Conservation (phyloP, 768 basidiomycete genomes). For the Agrocybe praecox region DNA sequence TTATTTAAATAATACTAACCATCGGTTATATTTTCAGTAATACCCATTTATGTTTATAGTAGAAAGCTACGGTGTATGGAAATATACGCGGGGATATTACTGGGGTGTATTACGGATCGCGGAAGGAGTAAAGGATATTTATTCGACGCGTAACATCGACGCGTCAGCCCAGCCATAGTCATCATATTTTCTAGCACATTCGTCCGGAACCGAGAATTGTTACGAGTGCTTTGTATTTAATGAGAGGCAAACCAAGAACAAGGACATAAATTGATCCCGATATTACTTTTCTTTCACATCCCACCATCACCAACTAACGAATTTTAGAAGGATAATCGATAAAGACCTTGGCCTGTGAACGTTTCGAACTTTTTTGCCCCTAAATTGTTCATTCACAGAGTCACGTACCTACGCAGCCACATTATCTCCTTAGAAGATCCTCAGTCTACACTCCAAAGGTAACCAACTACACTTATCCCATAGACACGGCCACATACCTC, state of each 20-base stretch:
- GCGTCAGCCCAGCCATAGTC: slow-evolving; percentile 16
- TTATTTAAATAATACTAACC: not conserved
- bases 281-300: no score
- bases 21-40: not conserved
- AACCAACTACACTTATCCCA: slow-evolving; percentile 3
- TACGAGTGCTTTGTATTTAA: not conserved
- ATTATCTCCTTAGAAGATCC: no score
- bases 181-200: slow-evolving; percentile 18
- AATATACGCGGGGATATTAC: not conserved
- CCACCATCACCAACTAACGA: no score
- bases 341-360: not conserved
- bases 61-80: not conserved
- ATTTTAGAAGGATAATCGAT: no score
- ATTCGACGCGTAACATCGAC: slow-evolving; percentile 16
- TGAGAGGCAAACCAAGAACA: not conserved
- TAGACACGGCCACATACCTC: slow-evolving; percentile 1
- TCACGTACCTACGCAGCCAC: not conserved
- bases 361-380: not conserved
- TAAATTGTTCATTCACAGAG: not conserved
- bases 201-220: not conserved
- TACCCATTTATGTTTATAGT: not conserved
- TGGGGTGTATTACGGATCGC: not conserved
- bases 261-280: not conserved
- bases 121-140: not conserved
- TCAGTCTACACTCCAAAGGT: not conserved